phyloP scores from a whole-genome alignment of 2,329 filamentous ascomycete species.

The Phaeoacremonium minimum region DNA sequence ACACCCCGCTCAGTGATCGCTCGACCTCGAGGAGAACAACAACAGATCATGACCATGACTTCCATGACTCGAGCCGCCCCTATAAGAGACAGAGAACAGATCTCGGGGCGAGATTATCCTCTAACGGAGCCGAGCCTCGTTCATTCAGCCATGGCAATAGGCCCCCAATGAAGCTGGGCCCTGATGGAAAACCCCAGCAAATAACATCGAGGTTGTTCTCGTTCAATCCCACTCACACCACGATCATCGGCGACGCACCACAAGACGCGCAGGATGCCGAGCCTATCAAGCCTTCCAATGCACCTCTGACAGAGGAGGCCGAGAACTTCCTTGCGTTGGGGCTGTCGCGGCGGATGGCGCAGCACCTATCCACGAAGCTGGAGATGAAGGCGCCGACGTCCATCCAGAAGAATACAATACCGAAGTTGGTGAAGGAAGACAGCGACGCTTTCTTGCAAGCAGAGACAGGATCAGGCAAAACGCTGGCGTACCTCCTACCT shows the following conservation, averaged over 20 bases:
- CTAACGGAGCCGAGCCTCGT: no score
- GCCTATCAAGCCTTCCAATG: conserved; percentile 77
- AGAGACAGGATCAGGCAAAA: conserved; percentile 96
- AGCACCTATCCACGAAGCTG: conserved; percentile 81
- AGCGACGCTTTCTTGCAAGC: conserved; percentile 94
- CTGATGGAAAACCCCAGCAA: conserved; percentile 31
- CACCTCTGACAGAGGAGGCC: conserved; percentile 77
- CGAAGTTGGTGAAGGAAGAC: conserved; percentile 74
- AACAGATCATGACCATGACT: conserved; percentile 7
- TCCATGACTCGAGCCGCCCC: conserved; percentile 17
- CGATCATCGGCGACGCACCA: conserved; percentile 47
- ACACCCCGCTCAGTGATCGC: no score
- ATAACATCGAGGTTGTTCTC: conserved; percentile 91
- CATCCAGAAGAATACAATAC: conserved; percentile 87
- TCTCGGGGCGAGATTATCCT: conserved; percentile 19
- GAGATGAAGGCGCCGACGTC: conserved; percentile 86
- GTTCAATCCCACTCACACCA: conserved; percentile 75
- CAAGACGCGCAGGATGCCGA: conserved; percentile 35
- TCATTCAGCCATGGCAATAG: no score
- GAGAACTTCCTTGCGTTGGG: conserved; percentile 85
- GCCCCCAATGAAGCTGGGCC: no score
- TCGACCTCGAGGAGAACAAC: conserved; percentile 10
- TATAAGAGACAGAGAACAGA: conserved; percentile 21
- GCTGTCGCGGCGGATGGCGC: conserved; percentile 73
- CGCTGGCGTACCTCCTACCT: conserved; percentile 88